Conservation (phyloP, 306 rosid species). For the Cucumis hystrix region DNA sequence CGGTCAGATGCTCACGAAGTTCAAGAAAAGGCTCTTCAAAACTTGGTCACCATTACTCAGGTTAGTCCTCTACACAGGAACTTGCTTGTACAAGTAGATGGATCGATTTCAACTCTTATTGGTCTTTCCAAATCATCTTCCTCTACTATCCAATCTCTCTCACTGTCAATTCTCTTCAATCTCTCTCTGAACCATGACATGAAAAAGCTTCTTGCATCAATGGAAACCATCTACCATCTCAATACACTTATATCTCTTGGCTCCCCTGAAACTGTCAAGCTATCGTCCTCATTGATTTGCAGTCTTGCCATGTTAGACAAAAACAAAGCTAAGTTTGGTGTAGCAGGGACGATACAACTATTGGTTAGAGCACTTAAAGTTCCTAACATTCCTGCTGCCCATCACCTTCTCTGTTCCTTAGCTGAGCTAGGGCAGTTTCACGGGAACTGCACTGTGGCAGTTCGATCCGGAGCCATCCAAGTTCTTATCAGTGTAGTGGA, state of each 20-base stretch:
- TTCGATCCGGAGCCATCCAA: slow-evolving; percentile 38
- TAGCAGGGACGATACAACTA: slow-evolving; percentile 52
- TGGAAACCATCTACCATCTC: slow-evolving; percentile 44
- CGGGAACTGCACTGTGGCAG: slow-evolving; percentile 72
- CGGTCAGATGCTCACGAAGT: slow-evolving; percentile 25
- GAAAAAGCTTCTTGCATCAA: slow-evolving; percentile 49
- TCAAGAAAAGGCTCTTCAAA: slow-evolving; percentile 44
- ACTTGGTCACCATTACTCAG: slow-evolving; percentile 45
- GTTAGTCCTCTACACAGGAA: slow-evolving; percentile 57
- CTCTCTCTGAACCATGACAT: slow-evolving; percentile 60
- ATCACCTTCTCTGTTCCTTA: slow-evolving; percentile 46
- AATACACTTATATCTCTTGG: slow-evolving; percentile 28
- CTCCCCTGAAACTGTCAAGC: slow-evolving; percentile 29
- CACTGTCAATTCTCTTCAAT: slow-evolving; percentile 63
- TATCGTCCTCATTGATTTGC: slow-evolving; percentile 50
- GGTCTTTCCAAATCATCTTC: slow-evolving; percentile 41
- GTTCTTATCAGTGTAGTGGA: slow-evolving; percentile 34
- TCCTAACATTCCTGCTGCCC: slow-evolving; percentile 18
- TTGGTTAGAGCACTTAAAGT: slow-evolving; percentile 31
- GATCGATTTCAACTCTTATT: slow-evolving; percentile 36
- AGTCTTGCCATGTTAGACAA: slow-evolving; percentile 74
- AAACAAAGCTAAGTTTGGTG: slow-evolving; percentile 82
- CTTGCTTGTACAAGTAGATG: slow-evolving; percentile 36
- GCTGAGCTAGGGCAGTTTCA: slow-evolving; percentile 75
- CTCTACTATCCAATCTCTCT: slow-evolving; percentile 33